A percentile compares a stretch with the other conserved stretches of the same genome.
These are phyloP conservation scores for Mariannaea elegans DNA, from an alignment of 2,329 filamentous ascomycete genomes.

Conservation along the genomic window DNA sequence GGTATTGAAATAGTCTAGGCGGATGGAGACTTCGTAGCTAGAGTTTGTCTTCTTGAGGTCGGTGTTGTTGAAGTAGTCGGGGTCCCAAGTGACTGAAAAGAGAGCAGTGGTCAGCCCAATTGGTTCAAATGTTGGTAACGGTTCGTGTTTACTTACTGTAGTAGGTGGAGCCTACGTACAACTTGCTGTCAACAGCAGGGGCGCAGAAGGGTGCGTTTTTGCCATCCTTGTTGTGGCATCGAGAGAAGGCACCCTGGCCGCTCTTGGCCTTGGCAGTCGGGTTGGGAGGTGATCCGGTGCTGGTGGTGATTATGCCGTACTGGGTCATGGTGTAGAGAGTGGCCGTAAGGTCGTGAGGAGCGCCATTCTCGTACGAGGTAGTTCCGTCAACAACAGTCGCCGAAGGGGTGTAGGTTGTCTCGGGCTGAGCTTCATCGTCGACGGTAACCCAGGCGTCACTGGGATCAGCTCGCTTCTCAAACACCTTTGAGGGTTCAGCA, in stretches of 20 bases:
- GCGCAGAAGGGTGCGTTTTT: conserved; percentile 61
- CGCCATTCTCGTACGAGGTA: conserved; percentile 48
- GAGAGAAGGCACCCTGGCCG: conserved; percentile 58
- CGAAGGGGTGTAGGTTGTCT: conserved; percentile 59
- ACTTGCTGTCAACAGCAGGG: conserved; percentile 53
- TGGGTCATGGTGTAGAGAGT: conserved; percentile 50
- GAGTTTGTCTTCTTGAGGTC: conserved; percentile 42
- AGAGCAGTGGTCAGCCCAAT: conserved; percentile 8
- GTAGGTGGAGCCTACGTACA: conserved; percentile 58
- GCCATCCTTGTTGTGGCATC: conserved; percentile 59
- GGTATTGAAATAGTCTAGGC: conserved; percentile 53
- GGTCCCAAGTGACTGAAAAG: conserved; percentile 65
- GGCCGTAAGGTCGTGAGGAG: conserved; percentile 58
- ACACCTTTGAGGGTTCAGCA: conserved; percentile 25
- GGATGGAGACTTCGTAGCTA: conserved; percentile 45
- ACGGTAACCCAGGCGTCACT: conserved; percentile 63
- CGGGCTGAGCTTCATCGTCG: conserved; percentile 55
- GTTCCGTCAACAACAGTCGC: conserved; percentile 56
- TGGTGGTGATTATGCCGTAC: conserved; percentile 50
- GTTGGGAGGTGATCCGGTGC: conserved; percentile 54
- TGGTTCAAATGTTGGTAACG: not conserved
- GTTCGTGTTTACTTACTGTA: conserved; percentile 53
- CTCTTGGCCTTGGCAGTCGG: conserved; percentile 53
- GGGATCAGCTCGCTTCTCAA: conserved; percentile 43
- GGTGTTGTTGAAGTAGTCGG: conserved; percentile 57